Percentiles rank a stretch among this genome's conserved stretches.
These are phyloP conservation scores for Talaromyces sp. DNA, from an alignment of 2,329 filamentous ascomycete genomes.

Conservation along the genomic window DNA sequence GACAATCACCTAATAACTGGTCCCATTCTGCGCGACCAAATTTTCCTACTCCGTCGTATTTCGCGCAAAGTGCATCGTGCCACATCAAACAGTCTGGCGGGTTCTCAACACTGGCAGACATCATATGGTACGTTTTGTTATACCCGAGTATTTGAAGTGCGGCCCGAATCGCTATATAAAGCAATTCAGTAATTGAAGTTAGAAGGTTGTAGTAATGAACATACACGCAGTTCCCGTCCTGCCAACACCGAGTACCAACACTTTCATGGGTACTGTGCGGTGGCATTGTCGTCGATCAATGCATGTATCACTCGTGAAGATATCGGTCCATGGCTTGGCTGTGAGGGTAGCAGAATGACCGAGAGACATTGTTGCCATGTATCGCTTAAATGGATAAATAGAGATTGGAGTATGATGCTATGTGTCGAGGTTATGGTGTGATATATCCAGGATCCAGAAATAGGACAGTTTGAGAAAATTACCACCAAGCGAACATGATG, in stretches of 20 bases:
- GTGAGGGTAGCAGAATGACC: constrained; percentile 32
- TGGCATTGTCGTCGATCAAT: constrained; percentile 66
- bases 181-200: neutral
- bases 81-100: neutral
- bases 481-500: neutral
- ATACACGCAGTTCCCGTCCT: neutral
- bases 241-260: constrained; percentile 64
- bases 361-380: neutral
- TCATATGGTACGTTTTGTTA: neutral
- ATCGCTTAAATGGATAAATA: neutral
- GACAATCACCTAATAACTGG: neutral
- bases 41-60: neutral
- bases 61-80: neutral
- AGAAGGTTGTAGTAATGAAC: no score
- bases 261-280: constrained; percentile 69
- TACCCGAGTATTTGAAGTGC: neutral
- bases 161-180: neutral
- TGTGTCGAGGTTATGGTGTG: neutral
- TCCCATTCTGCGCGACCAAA: neutral
- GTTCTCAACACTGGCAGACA: neutral
- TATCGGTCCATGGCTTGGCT: constrained; percentile 43
- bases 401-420: neutral
- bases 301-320: constrained; percentile 63
- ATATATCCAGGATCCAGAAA: neutral
- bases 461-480: neutral